Evolutionary conservation across 306 rosid genomes (phyloP).

Genomic region (Argentina anserina): DNA sequence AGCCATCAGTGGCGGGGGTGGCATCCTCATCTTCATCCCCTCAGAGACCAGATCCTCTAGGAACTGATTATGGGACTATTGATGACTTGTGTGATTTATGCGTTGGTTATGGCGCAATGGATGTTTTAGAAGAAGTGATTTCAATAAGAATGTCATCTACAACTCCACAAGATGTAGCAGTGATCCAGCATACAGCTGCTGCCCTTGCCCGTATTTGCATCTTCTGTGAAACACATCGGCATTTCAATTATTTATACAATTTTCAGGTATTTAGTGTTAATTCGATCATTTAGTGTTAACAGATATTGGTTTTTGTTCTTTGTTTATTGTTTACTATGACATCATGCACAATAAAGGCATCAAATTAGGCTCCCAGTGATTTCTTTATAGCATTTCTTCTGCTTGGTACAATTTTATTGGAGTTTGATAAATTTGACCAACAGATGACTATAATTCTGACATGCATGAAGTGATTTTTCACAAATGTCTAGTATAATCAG

Average conservation of each 20-base stretch:
- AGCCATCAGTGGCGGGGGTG: conserved; percentile 52
- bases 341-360: not conserved
- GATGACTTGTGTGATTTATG: conserved; percentile 86
- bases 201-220: conserved; percentile 84
- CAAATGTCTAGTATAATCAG: not conserved
- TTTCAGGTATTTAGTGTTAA: conserved; percentile 61
- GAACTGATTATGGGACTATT: conserved; percentile 85
- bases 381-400: not conserved
- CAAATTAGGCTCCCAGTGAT: not conserved
- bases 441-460: not conserved
- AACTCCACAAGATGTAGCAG: conserved; percentile 47
- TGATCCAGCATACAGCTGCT: conserved; percentile 54
- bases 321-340: not conserved
- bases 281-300: not conserved
- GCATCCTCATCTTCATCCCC: conserved; percentile 81
- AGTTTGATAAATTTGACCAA: not conserved
- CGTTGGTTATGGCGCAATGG: conserved; percentile 81
- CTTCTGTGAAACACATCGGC: conserved; percentile 83
- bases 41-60: conserved; percentile 79
- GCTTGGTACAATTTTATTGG: not conserved
- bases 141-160: conserved; percentile 66
- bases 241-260: conserved; percentile 78
- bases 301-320: too few species aligned
- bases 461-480: not conserved
- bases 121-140: conserved; percentile 82